phyloP scores from a whole-genome alignment of 495 filamentous ascomycete genomes.

The Aspergillus taichungensis region DNA sequence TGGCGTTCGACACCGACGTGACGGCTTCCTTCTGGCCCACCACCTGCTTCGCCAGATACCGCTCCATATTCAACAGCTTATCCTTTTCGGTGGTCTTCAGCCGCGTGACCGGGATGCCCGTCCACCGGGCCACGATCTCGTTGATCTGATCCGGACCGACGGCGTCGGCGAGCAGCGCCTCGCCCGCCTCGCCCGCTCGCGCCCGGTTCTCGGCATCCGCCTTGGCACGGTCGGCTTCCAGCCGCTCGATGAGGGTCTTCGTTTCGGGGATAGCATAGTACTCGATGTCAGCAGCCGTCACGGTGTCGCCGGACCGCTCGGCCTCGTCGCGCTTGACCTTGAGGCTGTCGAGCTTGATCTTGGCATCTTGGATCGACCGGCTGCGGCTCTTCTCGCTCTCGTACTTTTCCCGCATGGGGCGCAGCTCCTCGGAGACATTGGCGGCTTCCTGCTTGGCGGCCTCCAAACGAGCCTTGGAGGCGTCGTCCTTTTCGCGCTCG shows the following conservation, averaged over 20 bases:
- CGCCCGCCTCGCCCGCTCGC: slow-evolving; percentile 44
- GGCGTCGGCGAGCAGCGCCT: slow-evolving; percentile 72
- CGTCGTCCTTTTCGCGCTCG: slow-evolving; percentile 88
- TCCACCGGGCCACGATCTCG: slow-evolving; percentile 93
- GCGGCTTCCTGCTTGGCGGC: slow-evolving; percentile 81
- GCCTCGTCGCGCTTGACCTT: slow-evolving; percentile 89
- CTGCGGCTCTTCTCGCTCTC: slow-evolving; percentile 82
- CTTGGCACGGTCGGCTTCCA: slow-evolving; percentile 71
- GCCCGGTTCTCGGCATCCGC: slow-evolving; percentile 67
- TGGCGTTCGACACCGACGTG: slow-evolving; percentile 85
- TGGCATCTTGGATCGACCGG: slow-evolving; percentile 89
- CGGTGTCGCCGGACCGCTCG: slow-evolving; percentile 71
- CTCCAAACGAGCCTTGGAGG: slow-evolving; percentile 69
- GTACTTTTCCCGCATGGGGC: slow-evolving; percentile 90
- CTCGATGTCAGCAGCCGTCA: slow-evolving; percentile 79
- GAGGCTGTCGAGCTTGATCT: slow-evolving; percentile 82
- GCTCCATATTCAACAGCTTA: slow-evolving; percentile 93
- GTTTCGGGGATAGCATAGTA: slow-evolving; percentile 97
- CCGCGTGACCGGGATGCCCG: slow-evolving; percentile 89
- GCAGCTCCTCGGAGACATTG: slow-evolving; percentile 84
- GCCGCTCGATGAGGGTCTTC: slow-evolving; percentile 61
- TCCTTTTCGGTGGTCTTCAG: slow-evolving; percentile 95
- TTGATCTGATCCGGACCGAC: slow-evolving; percentile 99
- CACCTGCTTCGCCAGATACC: slow-evolving; percentile 68
- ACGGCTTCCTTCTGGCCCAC: slow-evolving; percentile 96